A percentile compares a stretch with the other conserved stretches of the same genome.
Evolutionary conservation across 352 stramenopile species (phyloP).

Genomic region (Phytophthora quininea): DNA sequence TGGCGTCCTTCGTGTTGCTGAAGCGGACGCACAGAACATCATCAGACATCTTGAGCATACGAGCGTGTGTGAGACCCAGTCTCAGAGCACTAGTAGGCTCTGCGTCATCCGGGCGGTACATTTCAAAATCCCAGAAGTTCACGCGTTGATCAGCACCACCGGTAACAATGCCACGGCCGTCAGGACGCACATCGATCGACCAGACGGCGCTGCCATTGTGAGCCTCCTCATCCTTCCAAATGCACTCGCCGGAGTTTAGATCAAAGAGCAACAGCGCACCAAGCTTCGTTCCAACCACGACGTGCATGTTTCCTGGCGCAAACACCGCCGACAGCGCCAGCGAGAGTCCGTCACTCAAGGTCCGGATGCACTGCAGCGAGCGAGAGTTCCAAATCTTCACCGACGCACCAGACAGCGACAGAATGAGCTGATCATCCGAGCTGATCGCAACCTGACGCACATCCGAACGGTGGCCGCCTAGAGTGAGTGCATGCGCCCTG

Average conservation of each 20-base stretch:
- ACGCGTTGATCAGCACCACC: constrained; percentile 97
- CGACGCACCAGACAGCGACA: constrained; percentile 83
- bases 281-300: constrained; percentile 97
- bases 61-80: constrained; percentile 93
- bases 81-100: constrained; percentile 60
- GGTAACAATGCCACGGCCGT: constrained; percentile 93
- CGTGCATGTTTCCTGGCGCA: constrained; percentile 96
- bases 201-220: constrained; percentile 96
- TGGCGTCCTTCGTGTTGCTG: constrained; percentile 92
- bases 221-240: constrained; percentile 84
- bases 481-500: constrained; percentile 70
- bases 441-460: constrained; percentile 89
- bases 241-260: constrained; percentile 94
- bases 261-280: constrained; percentile 95
- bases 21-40: constrained; percentile 98
- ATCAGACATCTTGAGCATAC: constrained; percentile 98
- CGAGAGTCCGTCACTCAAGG: constrained; percentile 77
- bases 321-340: constrained; percentile 95
- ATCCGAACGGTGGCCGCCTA: constrained; percentile 92
- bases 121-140: constrained; percentile 99
- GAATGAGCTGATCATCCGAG: constrained; percentile 90
- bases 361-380: constrained; percentile 92
- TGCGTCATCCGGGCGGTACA: constrained; percentile 58
- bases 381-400: constrained; percentile 95
- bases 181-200: constrained; percentile 95